Base-by-base conservation (phyloP, 176 grass and related monocot species). In the Elaeis guineensis region DNA sequence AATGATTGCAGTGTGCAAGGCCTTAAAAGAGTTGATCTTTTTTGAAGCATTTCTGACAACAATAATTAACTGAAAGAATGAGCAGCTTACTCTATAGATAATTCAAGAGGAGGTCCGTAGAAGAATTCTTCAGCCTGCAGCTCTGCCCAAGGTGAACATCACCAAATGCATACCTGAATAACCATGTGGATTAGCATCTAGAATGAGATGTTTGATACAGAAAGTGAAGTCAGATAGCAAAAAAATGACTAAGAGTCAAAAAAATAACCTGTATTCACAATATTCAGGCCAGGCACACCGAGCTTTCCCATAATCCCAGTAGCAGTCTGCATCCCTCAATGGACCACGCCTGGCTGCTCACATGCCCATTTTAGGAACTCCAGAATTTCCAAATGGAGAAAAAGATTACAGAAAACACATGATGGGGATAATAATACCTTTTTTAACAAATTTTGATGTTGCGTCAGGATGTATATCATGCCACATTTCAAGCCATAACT, bases 401-500 rank as follows among this genome's bases (percentile, higher is more conserved):
- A 8, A 35, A 12, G 11, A 12, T 44, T 12, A 54, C 61, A 78
- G 49, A 53, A 74, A 70, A 17, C 48, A 55, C 23, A 67, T 44
- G 35, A 44, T 58, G 57, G 22, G 35, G 64, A 62, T 20, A 48
- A 62, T 20, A 48, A 62, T 57, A 96, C 91, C 92, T 87, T 97
- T 97, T 0, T 81, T 88, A 57, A 97, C 87, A 16, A 97, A 97
- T 60, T 97, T 97, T 21, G 92, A 85, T 84, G 82, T 85, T 59
- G 84, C 77, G 16, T 90, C 59, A 50, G 81, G 84, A 76, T 97
- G 92, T 65, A 88, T 69, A 48, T 91, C 92, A 77, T 97, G 87
- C 92, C 92, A 97, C 87, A 97, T 90, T 78, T 97, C 80, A 75
- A 97, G 92, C 92, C 92, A 97, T 53, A 97, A 60, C 52, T 97